A percentile compares a stretch with the other conserved stretches of the same genome.
These are phyloP conservation scores for Xylaria sp. DNA, from an alignment of 2,329 filamentous ascomycete species.

Conservation along the genomic window DNA sequence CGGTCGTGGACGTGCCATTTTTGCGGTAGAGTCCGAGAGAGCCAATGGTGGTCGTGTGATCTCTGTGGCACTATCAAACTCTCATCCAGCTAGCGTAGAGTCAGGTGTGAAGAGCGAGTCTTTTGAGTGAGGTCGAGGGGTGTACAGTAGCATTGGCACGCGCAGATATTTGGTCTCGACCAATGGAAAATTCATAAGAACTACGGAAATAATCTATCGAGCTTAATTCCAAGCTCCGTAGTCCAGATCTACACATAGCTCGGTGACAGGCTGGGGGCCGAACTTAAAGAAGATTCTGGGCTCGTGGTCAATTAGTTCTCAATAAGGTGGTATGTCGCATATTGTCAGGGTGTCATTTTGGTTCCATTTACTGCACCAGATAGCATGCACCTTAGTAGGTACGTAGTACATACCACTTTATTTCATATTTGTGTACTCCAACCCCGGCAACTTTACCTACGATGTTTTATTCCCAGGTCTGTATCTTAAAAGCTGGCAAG, in stretches of 20 bases:
- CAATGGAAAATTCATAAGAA: neutral
- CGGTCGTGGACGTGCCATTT: constrained; percentile 62
- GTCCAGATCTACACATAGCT: neutral
- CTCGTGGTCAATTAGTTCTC: neutral
- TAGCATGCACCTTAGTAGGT: neutral
- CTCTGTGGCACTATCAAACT: constrained; percentile 64
- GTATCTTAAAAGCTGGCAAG: no score
- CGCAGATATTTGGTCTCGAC: no score
- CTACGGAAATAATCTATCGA: neutral
- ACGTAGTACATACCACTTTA: neutral
- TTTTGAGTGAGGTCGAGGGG: neutral
- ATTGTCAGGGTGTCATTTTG: neutral
- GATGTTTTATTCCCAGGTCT: neutral
- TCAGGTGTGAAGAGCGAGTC: neutral
- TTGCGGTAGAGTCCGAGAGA: constrained; percentile 63
- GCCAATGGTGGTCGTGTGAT: constrained; percentile 67
- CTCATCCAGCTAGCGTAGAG: constrained; percentile 33
- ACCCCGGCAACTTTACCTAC: neutral
- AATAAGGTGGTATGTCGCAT: neutral
- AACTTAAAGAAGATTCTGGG: neutral
- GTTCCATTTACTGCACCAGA: neutral
- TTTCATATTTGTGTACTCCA: neutral
- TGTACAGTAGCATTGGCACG: neutral
- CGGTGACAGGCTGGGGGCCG: neutral
- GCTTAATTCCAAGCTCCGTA: neutral